Evolutionary conservation across 768 basidiomycete genomes (phyloP).

Genomic region (Russula virescens): DNA sequence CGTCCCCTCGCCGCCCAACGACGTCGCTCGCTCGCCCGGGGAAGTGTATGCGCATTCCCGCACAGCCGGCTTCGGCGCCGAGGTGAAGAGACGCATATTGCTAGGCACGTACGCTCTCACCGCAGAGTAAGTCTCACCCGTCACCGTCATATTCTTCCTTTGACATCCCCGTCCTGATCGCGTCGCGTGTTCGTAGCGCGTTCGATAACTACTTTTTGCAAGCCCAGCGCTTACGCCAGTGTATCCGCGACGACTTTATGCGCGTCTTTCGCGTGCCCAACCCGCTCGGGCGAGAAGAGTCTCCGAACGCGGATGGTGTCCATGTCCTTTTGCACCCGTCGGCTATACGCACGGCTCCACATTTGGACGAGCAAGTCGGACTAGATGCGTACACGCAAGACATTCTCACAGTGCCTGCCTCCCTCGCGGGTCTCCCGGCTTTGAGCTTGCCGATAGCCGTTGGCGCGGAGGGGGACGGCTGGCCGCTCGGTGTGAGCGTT

Average conservation of each 20-base stretch:
- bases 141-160: constrained; percentile 28
- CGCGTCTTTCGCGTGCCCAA: constrained; percentile 57
- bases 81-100: constrained; percentile 82
- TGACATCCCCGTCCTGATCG: no score
- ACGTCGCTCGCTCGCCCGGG: constrained; percentile 45
- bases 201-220: constrained; percentile 97
- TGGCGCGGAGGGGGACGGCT: constrained; percentile 46
- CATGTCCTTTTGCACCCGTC: constrained; percentile 86
- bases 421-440: constrained; percentile 82
- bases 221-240: constrained; percentile 73
- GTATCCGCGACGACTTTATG: constrained; percentile 70
- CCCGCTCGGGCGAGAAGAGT: constrained; percentile 33
- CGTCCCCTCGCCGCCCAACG: constrained; percentile 37
- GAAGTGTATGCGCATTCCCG: constrained; percentile 62
- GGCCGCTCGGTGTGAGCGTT: constrained; percentile 81
- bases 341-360: constrained; percentile 79
- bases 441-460: constrained; percentile 54
- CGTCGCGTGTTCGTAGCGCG: constrained; percentile 47
- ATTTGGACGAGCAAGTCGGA: constrained; percentile 32
- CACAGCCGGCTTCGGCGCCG: constrained; percentile 67
- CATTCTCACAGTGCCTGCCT: constrained; percentile 86
- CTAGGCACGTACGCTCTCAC: constrained; percentile 89
- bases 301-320: constrained; percentile 37
- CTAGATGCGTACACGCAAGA: constrained; percentile 81
- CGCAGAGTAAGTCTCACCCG: constrained; percentile 55